These are phyloP conservation scores for Fraxinus paxiana DNA, from an alignment of 305 asterid genomes.

Conservation along the genomic window DNA sequence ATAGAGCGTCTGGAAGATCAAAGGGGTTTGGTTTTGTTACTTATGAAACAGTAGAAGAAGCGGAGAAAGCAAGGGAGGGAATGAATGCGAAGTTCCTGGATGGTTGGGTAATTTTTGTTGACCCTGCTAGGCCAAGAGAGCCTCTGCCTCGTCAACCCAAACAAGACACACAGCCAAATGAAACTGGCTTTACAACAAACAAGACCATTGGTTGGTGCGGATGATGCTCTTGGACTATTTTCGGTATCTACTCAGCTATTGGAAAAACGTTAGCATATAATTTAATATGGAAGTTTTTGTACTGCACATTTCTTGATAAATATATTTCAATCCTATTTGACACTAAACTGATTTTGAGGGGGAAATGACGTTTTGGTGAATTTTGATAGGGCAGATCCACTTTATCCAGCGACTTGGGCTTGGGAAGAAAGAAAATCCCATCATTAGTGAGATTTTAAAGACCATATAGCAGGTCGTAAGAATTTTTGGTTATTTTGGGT, in stretches of 20 bases:
- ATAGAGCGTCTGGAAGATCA: slow-evolving; percentile 26
- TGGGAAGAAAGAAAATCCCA: background rate
- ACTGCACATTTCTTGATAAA: background rate
- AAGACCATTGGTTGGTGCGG: slow-evolving; percentile 92
- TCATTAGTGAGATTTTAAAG: background rate
- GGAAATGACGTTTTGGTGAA: background rate
- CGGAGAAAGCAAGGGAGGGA: slow-evolving; percentile 82
- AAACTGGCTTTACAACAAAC: slow-evolving; percentile 62
- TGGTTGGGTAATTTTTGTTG: slow-evolving; percentile 94
- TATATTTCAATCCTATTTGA: background rate
- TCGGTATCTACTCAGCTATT: background rate
- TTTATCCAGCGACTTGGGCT: background rate
- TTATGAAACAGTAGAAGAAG: slow-evolving; percentile 74
- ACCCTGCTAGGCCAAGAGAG: slow-evolving; percentile 80
- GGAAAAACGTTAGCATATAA: background rate
- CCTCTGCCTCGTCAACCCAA: slow-evolving; percentile 48
- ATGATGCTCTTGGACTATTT: background rate
- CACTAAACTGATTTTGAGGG: background rate
- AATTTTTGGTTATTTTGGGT: background rate
- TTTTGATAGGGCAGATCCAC: background rate
- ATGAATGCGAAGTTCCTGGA: slow-evolving; percentile 84
- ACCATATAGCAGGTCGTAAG: background rate
- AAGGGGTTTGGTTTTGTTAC: slow-evolving; percentile 88
- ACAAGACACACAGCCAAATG: slow-evolving; percentile 29
- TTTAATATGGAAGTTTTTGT: background rate